Percentiles rank a stretch among this genome's conserved stretches.
These are phyloP conservation scores for Saitoella complicata DNA, from an alignment of 805 yeast species.

Conservation along the genomic window DNA sequence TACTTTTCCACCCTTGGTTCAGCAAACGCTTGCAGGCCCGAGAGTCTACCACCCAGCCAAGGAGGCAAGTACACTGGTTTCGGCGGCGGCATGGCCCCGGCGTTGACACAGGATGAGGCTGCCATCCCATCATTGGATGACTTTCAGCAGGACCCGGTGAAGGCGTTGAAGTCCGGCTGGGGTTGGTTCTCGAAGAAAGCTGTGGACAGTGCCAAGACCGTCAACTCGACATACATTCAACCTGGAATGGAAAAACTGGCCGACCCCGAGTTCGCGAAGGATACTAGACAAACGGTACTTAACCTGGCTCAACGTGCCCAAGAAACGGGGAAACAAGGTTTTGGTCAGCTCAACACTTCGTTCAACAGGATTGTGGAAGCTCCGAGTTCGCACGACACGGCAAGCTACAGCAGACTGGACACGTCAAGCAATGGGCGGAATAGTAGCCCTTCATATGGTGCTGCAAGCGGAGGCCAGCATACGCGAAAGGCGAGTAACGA, in stretches of 20 bases:
- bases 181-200: conserved; percentile 78
- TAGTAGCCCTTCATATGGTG: no score
- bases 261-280: conserved; percentile 37
- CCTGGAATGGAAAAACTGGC: conserved; percentile 76
- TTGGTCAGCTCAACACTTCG: no score
- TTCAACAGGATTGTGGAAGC: no score
- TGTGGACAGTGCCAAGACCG: conserved; percentile 67
- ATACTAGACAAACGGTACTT: no score
- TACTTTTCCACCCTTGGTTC: conserved; percentile 71
- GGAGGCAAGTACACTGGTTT: conserved; percentile 90
- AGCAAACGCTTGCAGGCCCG: conserved; percentile 56
- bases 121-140: conserved; percentile 14
- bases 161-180: conserved; percentile 89
- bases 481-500: no score
- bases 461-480: no score
- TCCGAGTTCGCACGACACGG: no score
- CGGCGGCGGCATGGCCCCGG: conserved; percentile 35
- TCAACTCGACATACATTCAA: conserved; percentile 73
- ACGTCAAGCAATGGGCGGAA: no score
- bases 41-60: conserved; percentile 71
- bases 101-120: conserved; percentile 4
- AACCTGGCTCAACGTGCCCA: no score
- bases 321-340: no score
- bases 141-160: conserved; percentile 59
- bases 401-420: no score